Evolutionary conservation across 2,329 filamentous ascomycete species (phyloP), one percentile per base, ranked within the genome.

Genomic region (Bipolaris gigantea): DNA sequence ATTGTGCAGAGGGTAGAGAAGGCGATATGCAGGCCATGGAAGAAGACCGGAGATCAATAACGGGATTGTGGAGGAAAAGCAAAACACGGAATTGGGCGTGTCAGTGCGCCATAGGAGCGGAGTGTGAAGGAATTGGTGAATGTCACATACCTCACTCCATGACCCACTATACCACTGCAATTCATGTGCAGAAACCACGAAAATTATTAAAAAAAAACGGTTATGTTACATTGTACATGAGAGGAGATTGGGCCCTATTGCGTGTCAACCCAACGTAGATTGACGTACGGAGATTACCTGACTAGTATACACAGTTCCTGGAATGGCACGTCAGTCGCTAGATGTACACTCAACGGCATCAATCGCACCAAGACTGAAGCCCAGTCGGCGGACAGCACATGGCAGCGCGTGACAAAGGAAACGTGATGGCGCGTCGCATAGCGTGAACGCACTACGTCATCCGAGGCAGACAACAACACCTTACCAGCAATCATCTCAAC

Each of bases 381-480:
- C 13, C 6, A 32, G 21, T 30, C 30, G 15, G 13, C n/a, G 15
- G 27, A 35, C 8, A 34, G 4, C 25, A 13, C 13, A 11, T 33
- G 30, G 11, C 35, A 52, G 6, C 30, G 23, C 38, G 16, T 39
- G 18, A 15, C 16, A 35, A 48, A 56, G 15, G 16, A 46, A 53
- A 59, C 56, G 54, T 62, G 59, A 59, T 55, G 38, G 38, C 57
- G 62, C 41, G 59, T 57, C 48, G 43, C 36, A 45, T 57, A 51
- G 53, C 54, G 53, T 50, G 50, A 57, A 55, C 58, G 21, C 49
- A 57, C 60, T 59, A 62, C 58, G 62, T 64, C 63, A 65, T 66
- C 48, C 49, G 38, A n/a, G 40, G 21, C 33, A 30, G 30, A 35
- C 21, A 44, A 21, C 13, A 10, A 6, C 19, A 10, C 16, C 19